These are phyloP conservation scores for Hemileccinum rubropunctum DNA, from an alignment of 768 basidiomycete genomes.

Conservation along the genomic window DNA sequence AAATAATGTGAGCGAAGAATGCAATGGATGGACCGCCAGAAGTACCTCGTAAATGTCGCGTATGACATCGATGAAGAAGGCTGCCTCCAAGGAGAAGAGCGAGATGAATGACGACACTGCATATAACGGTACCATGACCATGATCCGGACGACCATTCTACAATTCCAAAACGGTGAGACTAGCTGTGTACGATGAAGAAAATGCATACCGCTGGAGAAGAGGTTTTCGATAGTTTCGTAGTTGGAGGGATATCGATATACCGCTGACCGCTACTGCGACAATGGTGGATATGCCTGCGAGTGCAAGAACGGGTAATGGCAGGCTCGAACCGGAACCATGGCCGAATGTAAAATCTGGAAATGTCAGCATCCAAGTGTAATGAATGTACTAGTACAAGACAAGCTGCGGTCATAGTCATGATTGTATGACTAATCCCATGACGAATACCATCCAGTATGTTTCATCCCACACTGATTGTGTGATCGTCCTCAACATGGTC, in stretches of 20 bases:
- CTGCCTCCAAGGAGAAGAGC: slow-evolving; percentile 89
- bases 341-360: slow-evolving; percentile 23
- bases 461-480: neutral
- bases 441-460: neutral
- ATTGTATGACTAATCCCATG: slow-evolving; percentile 1
- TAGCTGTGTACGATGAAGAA: neutral
- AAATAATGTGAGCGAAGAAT: neutral
- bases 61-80: slow-evolving; percentile 93
- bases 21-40: neutral
- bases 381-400: neutral
- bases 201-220: slow-evolving; percentile 63
- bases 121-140: slow-evolving; percentile 96
- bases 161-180: slow-evolving; percentile 5
- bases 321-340: slow-evolving; percentile 60
- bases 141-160: slow-evolving; percentile 91
- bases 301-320: slow-evolving; percentile 52
- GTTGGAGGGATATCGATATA: slow-evolving; percentile 73
- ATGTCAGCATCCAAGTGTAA: slow-evolving; percentile 1
- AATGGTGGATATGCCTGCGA: slow-evolving; percentile 62
- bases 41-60: slow-evolving; percentile 94
- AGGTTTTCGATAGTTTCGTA: slow-evolving; percentile 86
- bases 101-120: slow-evolving; percentile 89
- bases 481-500: slow-evolving; percentile 24
- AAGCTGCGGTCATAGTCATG: neutral
- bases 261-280: slow-evolving; percentile 72